These are phyloP conservation scores for Dothistroma pini DNA, from an alignment of 2,329 filamentous ascomycete genomes.

Conservation along the genomic window DNA sequence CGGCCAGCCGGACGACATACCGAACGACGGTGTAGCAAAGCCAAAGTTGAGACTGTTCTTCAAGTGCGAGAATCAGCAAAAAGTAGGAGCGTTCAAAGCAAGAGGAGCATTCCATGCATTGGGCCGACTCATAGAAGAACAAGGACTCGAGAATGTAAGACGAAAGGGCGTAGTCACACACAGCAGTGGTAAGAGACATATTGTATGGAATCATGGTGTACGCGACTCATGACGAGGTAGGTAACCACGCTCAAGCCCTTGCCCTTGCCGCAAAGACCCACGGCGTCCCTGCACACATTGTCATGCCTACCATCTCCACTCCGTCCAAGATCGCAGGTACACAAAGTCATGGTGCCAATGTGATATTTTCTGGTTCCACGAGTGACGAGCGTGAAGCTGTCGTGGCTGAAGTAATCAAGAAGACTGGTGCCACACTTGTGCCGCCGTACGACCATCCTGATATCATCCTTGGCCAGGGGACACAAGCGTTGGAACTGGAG, in stretches of 20 bases:
- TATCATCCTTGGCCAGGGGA: conserved; percentile 92
- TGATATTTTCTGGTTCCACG: conserved; percentile 81
- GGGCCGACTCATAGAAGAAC: conserved; percentile 62
- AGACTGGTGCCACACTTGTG: conserved; percentile 74
- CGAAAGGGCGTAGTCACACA: conserved; percentile 80
- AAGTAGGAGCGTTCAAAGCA: conserved; percentile 88
- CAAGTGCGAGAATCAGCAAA: conserved; percentile 94
- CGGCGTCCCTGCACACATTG: conserved; percentile 74
- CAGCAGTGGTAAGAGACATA: conserved; percentile 64
- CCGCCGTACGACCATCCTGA: conserved; percentile 92
- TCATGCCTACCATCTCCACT: conserved; percentile 85
- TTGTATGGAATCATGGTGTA: conserved; percentile 11
- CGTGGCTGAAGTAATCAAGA: conserved; percentile 62
- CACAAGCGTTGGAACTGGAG: conserved; percentile 76
- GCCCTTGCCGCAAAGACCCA: conserved; percentile 75
- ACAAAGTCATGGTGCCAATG: conserved; percentile 67
- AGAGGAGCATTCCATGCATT: conserved; percentile 87
- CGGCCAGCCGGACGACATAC: conserved; percentile 13
- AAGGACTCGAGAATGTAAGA: conserved; percentile 53
- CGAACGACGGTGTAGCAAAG: conserved; percentile 43
- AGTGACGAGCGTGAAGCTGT: conserved; percentile 75
- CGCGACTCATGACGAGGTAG: conserved; percentile 43
- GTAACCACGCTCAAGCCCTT: conserved; percentile 92
- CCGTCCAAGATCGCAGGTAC: conserved; percentile 87
- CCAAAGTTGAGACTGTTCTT: conserved; percentile 77